A percentile compares a stretch with the other conserved stretches of the same genome.
Evolutionary conservation across 768 basidiomycete genomes (phyloP).

Genomic region (Scleroderma bovista): DNA sequence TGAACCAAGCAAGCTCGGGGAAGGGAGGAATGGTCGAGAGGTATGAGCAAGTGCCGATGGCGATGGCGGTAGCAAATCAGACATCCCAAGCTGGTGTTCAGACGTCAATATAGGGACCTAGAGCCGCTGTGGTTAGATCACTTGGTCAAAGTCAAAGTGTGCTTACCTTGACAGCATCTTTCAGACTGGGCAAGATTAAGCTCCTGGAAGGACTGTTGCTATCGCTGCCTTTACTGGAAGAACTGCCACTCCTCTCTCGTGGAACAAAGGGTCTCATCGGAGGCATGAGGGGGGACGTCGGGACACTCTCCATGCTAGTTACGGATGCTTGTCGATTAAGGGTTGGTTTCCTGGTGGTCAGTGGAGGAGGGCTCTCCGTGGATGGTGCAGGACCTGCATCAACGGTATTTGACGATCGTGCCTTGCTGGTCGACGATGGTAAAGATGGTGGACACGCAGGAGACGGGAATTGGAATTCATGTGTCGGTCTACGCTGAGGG

Average conservation of each 20-base stretch:
- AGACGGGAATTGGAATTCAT: constrained; percentile 35
- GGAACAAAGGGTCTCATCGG: constrained; percentile 43
- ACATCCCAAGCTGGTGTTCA: constrained; percentile 63
- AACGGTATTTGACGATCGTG: constrained; percentile 29
- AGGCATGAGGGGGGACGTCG: constrained; percentile 34
- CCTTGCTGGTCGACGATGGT: constrained; percentile 23
- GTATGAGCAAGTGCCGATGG: constrained; percentile 44
- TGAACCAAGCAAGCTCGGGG: constrained; percentile 35
- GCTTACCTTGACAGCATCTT: constrained; percentile 66
- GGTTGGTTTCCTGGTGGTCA: constrained; percentile 30
- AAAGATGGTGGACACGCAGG: constrained; percentile 20
- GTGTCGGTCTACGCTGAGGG: constrained; percentile 26
- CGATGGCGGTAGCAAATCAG: constrained; percentile 71
- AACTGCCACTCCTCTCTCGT: constrained; percentile 46
- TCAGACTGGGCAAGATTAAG: constrained; percentile 52
- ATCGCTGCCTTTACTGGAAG: constrained; percentile 37
- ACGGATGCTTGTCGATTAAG: constrained; percentile 48
- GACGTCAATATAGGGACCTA: constrained; percentile 65
- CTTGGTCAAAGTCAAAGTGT: not conserved
- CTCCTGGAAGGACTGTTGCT: constrained; percentile 21
- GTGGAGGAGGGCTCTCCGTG: constrained; percentile 4
- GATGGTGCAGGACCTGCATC: constrained; percentile 12
- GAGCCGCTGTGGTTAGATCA: not conserved
- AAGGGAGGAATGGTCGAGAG: too few relatives aligned
- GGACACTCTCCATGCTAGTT: constrained; percentile 46